Base-by-base conservation (phyloP, 1,284 basidiomycete species). In the Mycena sp. region DNA sequence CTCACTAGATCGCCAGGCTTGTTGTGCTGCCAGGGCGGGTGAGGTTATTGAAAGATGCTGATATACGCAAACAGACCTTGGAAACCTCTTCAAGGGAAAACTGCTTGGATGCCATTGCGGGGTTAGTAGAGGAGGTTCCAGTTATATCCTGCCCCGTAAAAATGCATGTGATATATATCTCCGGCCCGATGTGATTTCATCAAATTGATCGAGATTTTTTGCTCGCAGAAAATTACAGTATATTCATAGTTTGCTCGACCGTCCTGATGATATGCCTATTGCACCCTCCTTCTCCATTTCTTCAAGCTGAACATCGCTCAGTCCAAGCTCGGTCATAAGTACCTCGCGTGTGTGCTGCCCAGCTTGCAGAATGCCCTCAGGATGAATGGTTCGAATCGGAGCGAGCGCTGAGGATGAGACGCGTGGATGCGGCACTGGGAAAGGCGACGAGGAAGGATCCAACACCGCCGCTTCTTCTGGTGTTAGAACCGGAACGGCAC, bases 401-500 rank as follows among this genome's bases (percentile, higher is more conserved):
- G 16, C 67, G 65, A 30, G 61, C 65, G 43, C 71, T 74, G 26
- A 43, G 21, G 25, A 2, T 75, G 62, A 72, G 14, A 88, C 73
- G 21, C 71, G 73, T 9, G 88, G 88, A 71, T 89, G 87, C 41
- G 83, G 81, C 11, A 69, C 67, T 6, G 88, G 87, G 23, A 84
- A 72, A 23, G 69, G 55, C 17, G 75, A 76, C 5, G 69, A 70
- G 6, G 73, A 69, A 6, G 77, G 68, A 55, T 80, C 76, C 28
- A 83, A 73, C 28, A 71, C 73, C 6, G 78, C 82, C 4, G 88
- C 89, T 79, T 92, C 90, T 25, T 76, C 67, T 0, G 88, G 83
- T 2, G 83, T 82, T n/a, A 94, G 80, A 17, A 95, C 90, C 0
- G 93, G 92, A 6, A 91, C 81, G 5, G 83, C 84, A 73, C 93